phyloP scores from a whole-genome alignment of 495 filamentous ascomycete species.

The Neurospora sp. region DNA sequence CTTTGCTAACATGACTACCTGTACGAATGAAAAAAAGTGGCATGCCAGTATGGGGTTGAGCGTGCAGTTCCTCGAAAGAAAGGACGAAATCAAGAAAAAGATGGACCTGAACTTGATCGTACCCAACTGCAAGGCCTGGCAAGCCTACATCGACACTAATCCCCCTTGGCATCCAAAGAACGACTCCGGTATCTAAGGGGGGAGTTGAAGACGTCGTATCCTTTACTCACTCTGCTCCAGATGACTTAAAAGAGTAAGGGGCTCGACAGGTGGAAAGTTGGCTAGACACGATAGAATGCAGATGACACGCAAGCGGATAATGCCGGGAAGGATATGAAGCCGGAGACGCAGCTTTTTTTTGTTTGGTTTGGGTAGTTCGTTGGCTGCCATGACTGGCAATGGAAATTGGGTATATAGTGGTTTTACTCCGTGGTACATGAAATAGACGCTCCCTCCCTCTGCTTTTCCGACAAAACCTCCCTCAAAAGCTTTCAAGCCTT shows the following conservation, averaged over 20 bases:
- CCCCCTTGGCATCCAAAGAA: neutral
- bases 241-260: neutral
- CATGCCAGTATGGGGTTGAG: conserved; percentile 34
- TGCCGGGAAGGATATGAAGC: neutral
- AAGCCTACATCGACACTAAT: conserved; percentile 1
- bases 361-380: neutral
- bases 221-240: neutral
- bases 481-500: conserved; percentile 11
- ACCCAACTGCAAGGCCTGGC: conserved; percentile 10
- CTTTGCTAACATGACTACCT: neutral
- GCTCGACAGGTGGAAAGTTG: neutral
- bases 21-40: too few species aligned
- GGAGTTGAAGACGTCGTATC: neutral
- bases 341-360: neutral
- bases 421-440: neutral
- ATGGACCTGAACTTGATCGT: conserved; percentile 5
- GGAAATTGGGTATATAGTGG: neutral
- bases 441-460: neutral
- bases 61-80: conserved; percentile 34
- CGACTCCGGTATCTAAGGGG: neutral
- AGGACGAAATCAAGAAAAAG: conserved; percentile 1
- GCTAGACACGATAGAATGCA: neutral
- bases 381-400: neutral
- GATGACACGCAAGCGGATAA: neutral
- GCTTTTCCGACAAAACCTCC: neutral